Conservation (phyloP, 495 filamentous ascomycete genomes). For the Pyrenula aspistea region DNA sequence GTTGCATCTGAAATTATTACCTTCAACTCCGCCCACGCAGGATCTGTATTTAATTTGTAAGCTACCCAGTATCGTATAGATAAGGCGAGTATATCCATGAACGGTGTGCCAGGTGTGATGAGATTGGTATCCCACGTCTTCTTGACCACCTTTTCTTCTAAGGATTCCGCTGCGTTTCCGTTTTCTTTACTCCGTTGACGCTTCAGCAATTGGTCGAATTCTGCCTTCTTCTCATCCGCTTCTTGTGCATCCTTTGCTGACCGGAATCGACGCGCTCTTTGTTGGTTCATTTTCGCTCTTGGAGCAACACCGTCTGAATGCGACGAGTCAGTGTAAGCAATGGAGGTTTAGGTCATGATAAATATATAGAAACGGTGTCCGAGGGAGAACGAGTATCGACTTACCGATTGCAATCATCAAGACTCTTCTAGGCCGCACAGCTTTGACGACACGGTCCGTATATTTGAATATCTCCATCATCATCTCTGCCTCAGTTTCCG, state of each 20-base stretch:
- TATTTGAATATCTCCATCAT: conserved; percentile 97
- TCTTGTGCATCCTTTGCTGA: conserved; percentile 89
- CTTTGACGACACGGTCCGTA: conserved; percentile 94
- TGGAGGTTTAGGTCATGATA: neutral
- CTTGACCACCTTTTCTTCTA: conserved; percentile 54
- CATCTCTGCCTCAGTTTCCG: conserved; percentile 95
- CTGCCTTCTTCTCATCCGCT: conserved; percentile 82
- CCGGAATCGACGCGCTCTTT: conserved; percentile 81
- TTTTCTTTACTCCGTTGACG: conserved; percentile 49
- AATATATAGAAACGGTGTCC: neutral
- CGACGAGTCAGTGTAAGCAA: conserved; percentile 19
- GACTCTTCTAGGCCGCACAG: conserved; percentile 90
- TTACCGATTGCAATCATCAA: conserved; percentile 95
- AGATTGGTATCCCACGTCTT: conserved; percentile 98
- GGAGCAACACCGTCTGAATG: conserved; percentile 78
- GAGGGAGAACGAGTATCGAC: conserved; percentile 21
- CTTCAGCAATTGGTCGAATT: conserved; percentile 69
- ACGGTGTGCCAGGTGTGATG: conserved; percentile 95
- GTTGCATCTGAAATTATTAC: conserved; percentile 97
- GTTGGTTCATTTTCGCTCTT: conserved; percentile 95
- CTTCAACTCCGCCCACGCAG: conserved; percentile 91
- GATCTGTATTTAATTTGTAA: conserved; percentile 95
- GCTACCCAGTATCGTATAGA: conserved; percentile 90
- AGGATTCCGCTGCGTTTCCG: conserved; percentile 40
- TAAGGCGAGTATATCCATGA: conserved; percentile 93